phyloP scores from a whole-genome alignment of 2,329 filamentous ascomycete genomes.

The Pseudocercospora vitis region DNA sequence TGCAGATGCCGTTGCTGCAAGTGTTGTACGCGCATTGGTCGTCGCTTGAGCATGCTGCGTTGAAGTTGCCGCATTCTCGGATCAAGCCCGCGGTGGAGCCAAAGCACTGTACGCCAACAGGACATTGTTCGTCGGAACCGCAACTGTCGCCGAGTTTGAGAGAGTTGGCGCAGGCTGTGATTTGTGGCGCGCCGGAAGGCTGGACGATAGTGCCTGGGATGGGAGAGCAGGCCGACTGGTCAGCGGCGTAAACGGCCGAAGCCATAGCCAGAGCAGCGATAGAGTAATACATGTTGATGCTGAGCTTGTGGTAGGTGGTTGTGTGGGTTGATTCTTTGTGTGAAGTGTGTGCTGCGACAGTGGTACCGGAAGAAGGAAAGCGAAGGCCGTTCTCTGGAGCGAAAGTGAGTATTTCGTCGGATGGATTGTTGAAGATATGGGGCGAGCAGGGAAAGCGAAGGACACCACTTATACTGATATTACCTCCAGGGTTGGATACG shows the following conservation, averaged over 20 bases:
- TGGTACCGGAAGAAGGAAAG: too few species aligned
- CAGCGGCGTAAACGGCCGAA: conserved; percentile 12
- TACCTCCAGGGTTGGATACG: neutral
- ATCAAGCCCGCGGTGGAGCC: conserved; percentile 21
- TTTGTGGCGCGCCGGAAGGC: conserved; percentile 15
- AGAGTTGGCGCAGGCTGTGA: conserved; percentile 26
- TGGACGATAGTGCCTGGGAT: conserved; percentile 21
- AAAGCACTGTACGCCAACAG: conserved; percentile 25
- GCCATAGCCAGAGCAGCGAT: conserved; percentile 18
- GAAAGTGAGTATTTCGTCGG: neutral
- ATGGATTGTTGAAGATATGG: neutral
- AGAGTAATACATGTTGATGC: conserved; percentile 22
- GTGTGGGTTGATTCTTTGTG: neutral
- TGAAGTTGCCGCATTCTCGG: conserved; percentile 30
- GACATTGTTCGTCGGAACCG: conserved; percentile 23
- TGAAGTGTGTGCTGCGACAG: neutral
- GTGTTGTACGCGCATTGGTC: conserved; percentile 31
- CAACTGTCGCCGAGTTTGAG: conserved; percentile 27
- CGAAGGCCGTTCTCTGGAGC: conserved; percentile 3
- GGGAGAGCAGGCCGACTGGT: neutral
- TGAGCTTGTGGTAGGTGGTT: neutral
- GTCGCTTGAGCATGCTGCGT: conserved; percentile 26
- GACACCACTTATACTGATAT: neutral
- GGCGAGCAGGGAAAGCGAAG: neutral
- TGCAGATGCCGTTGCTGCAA: conserved; percentile 31